Conservation (phyloP, 768 basidiomycete genomes). For the Lentinula lateritia region DNA sequence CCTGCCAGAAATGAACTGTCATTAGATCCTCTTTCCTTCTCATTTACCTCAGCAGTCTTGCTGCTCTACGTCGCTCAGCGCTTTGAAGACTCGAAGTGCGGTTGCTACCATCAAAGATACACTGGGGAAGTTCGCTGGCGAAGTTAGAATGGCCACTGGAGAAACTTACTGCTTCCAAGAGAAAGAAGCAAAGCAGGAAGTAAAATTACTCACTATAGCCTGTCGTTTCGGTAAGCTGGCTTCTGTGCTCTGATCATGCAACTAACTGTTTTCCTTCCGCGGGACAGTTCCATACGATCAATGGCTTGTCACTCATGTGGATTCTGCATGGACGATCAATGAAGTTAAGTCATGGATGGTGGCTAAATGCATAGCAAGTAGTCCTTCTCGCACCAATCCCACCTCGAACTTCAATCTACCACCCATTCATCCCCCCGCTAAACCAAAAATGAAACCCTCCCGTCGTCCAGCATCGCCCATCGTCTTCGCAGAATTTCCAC, state of each 20-base stretch:
- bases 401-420: background rate
- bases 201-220: constrained; percentile 3
- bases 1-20: too few relatives aligned
- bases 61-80: background rate
- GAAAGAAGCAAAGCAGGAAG: background rate
- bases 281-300: constrained; percentile 63
- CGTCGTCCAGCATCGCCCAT: constrained; percentile 60
- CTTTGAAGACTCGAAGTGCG: background rate
- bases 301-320: constrained; percentile 70
- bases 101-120: background rate
- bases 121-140: background rate
- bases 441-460: constrained; percentile 7
- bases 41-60: background rate
- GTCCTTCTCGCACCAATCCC: background rate
- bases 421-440: constrained; percentile 11
- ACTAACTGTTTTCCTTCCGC: background rate
- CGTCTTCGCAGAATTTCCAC: constrained; percentile 51
- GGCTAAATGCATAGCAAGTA: constrained; percentile 41
- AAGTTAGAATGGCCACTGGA: constrained; percentile 1
- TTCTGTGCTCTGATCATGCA: background rate
- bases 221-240: background rate
- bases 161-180: background rate
- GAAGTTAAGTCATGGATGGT: constrained; percentile 62
- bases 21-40: background rate
- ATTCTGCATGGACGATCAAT: constrained; percentile 52